Evolutionary conservation across 345 rosid genomes (phyloP).

Genomic region (Rhodamnia rubescens): DNA sequence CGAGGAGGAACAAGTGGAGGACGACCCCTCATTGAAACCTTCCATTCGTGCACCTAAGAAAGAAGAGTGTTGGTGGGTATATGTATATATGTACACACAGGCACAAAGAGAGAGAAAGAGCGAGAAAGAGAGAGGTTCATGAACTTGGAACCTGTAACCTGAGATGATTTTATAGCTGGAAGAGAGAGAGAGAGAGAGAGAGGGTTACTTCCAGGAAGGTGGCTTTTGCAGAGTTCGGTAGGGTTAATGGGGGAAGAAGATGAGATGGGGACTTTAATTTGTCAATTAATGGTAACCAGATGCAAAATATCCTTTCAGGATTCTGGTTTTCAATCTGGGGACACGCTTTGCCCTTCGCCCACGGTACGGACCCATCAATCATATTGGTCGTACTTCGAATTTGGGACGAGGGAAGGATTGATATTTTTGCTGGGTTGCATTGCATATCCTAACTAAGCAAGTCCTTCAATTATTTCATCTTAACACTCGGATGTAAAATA

Average conservation of each 20-base stretch:
- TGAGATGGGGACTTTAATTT: neutral
- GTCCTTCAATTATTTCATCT: too few relatives aligned
- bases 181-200: neutral
- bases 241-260: neutral
- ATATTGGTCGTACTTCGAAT: neutral
- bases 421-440: neutral
- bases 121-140: neutral
- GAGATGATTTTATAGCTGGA: neutral
- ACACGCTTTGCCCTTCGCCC: neutral
- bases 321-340: neutral
- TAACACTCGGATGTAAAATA: too few relatives aligned
- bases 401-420: neutral
- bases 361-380: neutral
- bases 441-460: too few relatives aligned
- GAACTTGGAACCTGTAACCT: neutral
- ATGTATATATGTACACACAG: neutral
- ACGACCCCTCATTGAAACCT: neutral
- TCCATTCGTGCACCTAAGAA: neutral
- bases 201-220: neutral
- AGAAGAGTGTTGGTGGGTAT: neutral
- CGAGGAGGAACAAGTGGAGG: conserved; percentile 28
- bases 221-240: neutral
- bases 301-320: neutral
- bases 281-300: neutral
- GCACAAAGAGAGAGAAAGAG: neutral